Evolutionary conservation across 176 grass and related monocot genomes (phyloP), one percentile per base, ranked within the genome.

Genomic region (Saccharum officinarum): DNA sequence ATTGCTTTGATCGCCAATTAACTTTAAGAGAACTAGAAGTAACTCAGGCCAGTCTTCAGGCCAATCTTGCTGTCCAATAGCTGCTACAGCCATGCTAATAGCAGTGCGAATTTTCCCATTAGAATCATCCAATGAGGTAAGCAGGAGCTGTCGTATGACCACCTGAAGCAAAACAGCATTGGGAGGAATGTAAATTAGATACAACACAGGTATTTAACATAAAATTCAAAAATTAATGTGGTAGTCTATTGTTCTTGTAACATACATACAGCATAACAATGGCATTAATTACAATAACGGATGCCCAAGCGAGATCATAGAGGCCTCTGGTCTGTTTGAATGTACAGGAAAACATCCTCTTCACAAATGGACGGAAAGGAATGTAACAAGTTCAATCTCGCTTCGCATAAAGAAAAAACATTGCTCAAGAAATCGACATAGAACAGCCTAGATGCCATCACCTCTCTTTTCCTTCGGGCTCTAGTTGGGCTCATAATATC

Each of bases 21-120:
- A 80, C 80, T 89, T 95, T 72, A 98, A 86, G 77, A 98, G 89
- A 87, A 94, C 87, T 14, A 93, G 93, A 71, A 98, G 89, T 69
- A 98, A 88, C 74, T 98, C 96, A 47, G 89, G 93, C 93, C 96
- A 98, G 61, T 92, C 91, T 88, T 98, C 93, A 77, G 91, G 96
- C 96, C 96, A 98, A 75, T 98, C 96, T 71, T 92, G 91, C 70
- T 95, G 96, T 39, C 89, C 91, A 92, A 98, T 95, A 45, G 93
- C 87, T 85, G 91, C 93, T 77, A 95, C 80, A 78, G 91, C 93
- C 96, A 98, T 95, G 77, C 96, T 88, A 67, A 95, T 89, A 78
- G 93, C 96, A 39, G 93, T 98, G 52, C 86, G 96, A 36, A 98
- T 98, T 78, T 98, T 98, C 71, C 93, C 87, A 47, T 98, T 88